Base-by-base conservation (phyloP, 768 basidiomycete species). In the Pleurotus tuber-regium region DNA sequence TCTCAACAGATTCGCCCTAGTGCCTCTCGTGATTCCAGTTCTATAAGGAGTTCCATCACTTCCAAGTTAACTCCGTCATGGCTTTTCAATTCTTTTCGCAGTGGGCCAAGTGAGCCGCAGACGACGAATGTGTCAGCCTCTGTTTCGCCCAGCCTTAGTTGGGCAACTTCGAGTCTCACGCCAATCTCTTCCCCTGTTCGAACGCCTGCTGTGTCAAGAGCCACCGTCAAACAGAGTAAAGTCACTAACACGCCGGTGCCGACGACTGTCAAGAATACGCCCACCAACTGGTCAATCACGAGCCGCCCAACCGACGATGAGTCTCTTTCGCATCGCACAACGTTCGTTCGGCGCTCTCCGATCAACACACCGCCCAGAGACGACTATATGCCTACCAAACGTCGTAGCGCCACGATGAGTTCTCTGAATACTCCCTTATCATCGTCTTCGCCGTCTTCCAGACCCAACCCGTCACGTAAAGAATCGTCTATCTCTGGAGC, bases 31-130 rank as follows among this genome's bases (percentile, higher is more conserved):
- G 63, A 66, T 33, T 56, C 71, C 18, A 58, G 61, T 18, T 58
- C 69, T 35, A 60, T 64, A 4, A 76, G 74, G 23, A 62, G 68
- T 2, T 70, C 75, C 1, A 51, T 81, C 1, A 69, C 76, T 9
- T 82, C 87, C 2, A 87, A 83, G 59, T 73, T 89, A 33, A 72
- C 87, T 1, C 80, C 88, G 1, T 76, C 85, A n/a, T 91, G 89
- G 89, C 66, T 91, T 9, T 86, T 89, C 65, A 87, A 83, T 59
- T 79, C 84, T 4, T 91, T 92, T 65, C 73, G 87, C 28, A 82
- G 78, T 52, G 78, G 73, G 1, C 73, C 77, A 5, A 80, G 77
- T 56, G 84, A 88, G 62, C 76, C 86, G 1, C 82, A 86, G 56
- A 83, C 82, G 1, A 77, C 77, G 2, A 67, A 78, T 11, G 70